Evolutionary conservation across 257 asterid genomes (phyloP), one percentile per base, ranked within the genome.

Genomic region (Solanum piurae): DNA sequence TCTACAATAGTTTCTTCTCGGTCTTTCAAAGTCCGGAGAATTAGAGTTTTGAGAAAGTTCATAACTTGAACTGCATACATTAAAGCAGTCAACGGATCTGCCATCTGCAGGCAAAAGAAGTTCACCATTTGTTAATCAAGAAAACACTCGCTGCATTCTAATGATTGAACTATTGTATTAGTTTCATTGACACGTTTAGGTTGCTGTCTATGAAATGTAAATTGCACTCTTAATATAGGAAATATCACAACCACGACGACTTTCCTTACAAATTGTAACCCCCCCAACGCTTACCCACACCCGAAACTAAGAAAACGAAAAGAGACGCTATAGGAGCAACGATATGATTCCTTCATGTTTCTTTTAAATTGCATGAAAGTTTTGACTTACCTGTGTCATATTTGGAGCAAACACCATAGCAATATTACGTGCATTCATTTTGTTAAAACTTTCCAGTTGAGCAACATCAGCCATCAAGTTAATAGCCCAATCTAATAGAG

Each of bases 321-420:
- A 80, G 27, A 80, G 27, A 46, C 0, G 20, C 0, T 9, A 80
- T 46, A 27, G 85, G 66, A 27, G 3, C 66, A 80, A 46, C 6
- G 0, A 80, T 18, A 80, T 46, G 68, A 29, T 46, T 80, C 5
- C 27, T 14, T 46, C 84, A 25, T 23, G 83, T 79, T 44, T 80
- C 68, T 29, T 46, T 46, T 9, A 10, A 46, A 46, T 18, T 7
- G 37, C 64, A 85, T 40, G n/a, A 18, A 86, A 29, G 44, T 69
- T 36, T 64, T 34, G 6, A 55, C 34, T 89, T 74, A 94, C 99
- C 95, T 94, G 95, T 87, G 99, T 96, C 99, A 95, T 95, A 69
- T 96, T 96, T 40, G 98, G 99, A 11, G 99, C 98, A 60, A 96
- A 96, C 55, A 96, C 99, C 98, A 94, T 94, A 80, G 98, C 98